phyloP scores from a whole-genome alignment of 139 green algal species.

The Dunaliella sp. region DNA sequence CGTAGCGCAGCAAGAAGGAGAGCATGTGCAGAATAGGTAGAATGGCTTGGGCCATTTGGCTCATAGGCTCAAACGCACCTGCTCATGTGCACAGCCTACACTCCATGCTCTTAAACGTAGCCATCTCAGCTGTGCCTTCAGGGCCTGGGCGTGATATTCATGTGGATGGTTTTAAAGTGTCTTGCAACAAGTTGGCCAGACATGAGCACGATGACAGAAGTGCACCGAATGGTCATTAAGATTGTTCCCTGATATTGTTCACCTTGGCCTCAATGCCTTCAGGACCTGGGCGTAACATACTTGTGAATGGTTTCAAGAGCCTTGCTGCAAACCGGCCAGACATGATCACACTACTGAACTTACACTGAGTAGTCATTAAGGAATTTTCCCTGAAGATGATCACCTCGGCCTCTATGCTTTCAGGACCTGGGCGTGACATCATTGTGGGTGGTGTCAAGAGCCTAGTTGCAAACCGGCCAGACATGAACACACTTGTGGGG shows the following conservation, averaged over 20 bases:
- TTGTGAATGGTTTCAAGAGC: constrained; percentile 40
- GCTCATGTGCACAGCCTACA: constrained; percentile 64
- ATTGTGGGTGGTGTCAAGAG: constrained; percentile 41
- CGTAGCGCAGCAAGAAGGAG: background rate
- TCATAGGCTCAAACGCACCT: constrained; percentile 41
- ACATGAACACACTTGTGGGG: constrained; percentile 98
- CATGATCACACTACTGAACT: constrained; percentile 95
- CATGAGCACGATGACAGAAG: constrained; percentile 98
- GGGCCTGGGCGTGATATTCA: constrained; percentile 61
- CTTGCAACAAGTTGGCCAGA: constrained; percentile 74
- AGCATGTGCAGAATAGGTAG: background rate
- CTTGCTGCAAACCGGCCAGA: constrained; percentile 74
- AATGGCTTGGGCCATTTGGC: background rate
- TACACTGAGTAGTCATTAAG: too few relatives aligned
- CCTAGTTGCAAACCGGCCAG: constrained; percentile 68
- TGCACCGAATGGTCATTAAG: too few relatives aligned
- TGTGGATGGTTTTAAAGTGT: constrained; percentile 31
- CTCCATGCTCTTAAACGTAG: constrained; percentile 63
- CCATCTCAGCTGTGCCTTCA: constrained; percentile 70
- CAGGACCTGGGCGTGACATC: constrained; percentile 59
- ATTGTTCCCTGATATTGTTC: too few relatives aligned
- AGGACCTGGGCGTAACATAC: constrained; percentile 59
- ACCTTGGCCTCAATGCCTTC: background rate
- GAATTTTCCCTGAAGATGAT: too few relatives aligned
- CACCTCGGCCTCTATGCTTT: background rate